Evolutionary conservation across 257 asterid genomes (phyloP).

Genomic region (Osmanthus fragrans): DNA sequence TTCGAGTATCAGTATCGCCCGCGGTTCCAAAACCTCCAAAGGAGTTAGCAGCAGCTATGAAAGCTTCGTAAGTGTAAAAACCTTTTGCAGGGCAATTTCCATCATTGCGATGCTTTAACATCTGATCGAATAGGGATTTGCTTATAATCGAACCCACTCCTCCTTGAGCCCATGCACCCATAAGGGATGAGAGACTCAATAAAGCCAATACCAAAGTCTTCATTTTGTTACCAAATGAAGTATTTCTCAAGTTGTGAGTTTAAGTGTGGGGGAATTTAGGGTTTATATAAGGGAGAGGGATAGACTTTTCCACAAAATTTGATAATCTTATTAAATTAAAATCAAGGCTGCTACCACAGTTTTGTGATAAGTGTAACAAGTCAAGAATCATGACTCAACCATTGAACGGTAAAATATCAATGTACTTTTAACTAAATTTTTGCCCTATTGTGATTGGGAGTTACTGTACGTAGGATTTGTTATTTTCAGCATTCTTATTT

Average conservation of each 20-base stretch:
- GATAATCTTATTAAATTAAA: neutral
- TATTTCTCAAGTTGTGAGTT: neutral
- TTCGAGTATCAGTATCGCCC: conserved; percentile 13
- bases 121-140: conserved; percentile 8
- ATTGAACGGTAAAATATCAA: no score
- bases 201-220: neutral
- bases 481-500: no score
- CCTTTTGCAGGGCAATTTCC: conserved; percentile 12
- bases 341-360: neutral
- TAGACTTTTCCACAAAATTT: neutral
- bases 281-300: neutral
- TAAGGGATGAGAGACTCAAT: neutral
- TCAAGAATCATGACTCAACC: neutral
- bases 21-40: conserved; percentile 29
- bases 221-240: neutral
- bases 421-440: no score
- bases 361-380: neutral
- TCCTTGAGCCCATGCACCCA: neutral
- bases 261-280: no score
- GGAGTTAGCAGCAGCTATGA: conserved; percentile 24
- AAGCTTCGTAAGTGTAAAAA: conserved; percentile 27
- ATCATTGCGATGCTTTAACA: conserved; percentile 23
- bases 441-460: no score
- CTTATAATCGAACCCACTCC: neutral
- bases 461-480: no score